phyloP scores from a whole-genome alignment of 108 stramenopile species.

The Nitzschia putrida region DNA sequence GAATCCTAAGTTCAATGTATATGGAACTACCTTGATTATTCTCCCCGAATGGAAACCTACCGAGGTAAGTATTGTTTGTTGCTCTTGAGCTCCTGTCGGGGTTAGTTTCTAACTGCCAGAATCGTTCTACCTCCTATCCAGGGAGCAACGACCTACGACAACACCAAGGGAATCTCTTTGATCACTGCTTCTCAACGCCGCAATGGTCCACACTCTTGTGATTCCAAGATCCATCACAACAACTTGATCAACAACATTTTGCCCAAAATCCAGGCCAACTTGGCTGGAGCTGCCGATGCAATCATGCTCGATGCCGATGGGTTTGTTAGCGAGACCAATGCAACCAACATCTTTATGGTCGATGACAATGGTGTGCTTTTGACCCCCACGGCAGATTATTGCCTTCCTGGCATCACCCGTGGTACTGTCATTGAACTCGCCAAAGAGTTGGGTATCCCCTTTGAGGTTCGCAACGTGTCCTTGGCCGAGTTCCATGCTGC shows the following conservation, averaged over 20 bases:
- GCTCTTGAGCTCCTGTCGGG: not conserved
- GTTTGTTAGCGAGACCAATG: slow-evolving; percentile 90
- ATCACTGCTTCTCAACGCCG: slow-evolving; percentile 79
- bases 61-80: slow-evolving; percentile 37
- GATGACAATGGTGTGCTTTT: slow-evolving; percentile 68
- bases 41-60: slow-evolving; percentile 91
- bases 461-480: slow-evolving; percentile 65
- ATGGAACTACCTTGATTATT: slow-evolving; percentile 87
- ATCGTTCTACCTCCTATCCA: not conserved
- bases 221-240: slow-evolving; percentile 91
- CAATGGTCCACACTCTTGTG: slow-evolving; percentile 78
- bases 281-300: slow-evolving; percentile 85
- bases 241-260: slow-evolving; percentile 91
- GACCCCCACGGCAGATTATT: slow-evolving; percentile 87
- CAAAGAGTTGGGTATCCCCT: slow-evolving; percentile 67
- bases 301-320: slow-evolving; percentile 93
- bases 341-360: slow-evolving; percentile 93
- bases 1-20: slow-evolving; percentile 93
- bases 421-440: slow-evolving; percentile 71
- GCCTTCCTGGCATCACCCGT: slow-evolving; percentile 89
- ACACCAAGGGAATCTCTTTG: slow-evolving; percentile 75
- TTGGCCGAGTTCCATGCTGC: slow-evolving; percentile 87
- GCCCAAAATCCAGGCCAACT: slow-evolving; percentile 94
- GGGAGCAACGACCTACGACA: slow-evolving; percentile 89
- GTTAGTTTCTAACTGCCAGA: not conserved